Conservation (phyloP, 108 stramenopile species). For the Cyclotella choctawhatcheeana region DNA sequence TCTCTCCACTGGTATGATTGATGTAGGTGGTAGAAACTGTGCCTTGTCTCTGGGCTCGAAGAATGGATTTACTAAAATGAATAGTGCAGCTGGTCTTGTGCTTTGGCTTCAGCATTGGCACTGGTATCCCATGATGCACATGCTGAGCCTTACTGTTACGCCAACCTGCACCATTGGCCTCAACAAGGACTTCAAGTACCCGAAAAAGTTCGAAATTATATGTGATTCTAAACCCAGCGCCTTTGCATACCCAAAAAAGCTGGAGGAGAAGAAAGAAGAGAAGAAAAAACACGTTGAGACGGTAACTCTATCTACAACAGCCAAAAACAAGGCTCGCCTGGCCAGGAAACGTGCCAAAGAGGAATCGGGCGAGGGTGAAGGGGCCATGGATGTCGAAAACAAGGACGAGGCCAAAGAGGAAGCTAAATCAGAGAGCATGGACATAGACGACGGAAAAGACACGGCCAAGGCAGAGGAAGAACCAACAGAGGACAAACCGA, state of each 20-base stretch:
- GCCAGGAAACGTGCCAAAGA: constrained; percentile 93
- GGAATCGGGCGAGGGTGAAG: constrained; percentile 50
- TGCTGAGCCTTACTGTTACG: constrained; percentile 93
- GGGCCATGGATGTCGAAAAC: constrained; percentile 79
- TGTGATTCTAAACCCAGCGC: constrained; percentile 92
- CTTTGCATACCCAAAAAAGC: constrained; percentile 96
- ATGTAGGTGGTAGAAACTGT: constrained; percentile 98
- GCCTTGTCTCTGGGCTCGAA: constrained; percentile 86
- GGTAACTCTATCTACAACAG: constrained; percentile 96
- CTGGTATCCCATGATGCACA: constrained; percentile 99
- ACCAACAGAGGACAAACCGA: constrained; percentile 70
- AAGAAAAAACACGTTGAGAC: constrained; percentile 98
- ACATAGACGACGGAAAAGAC: constrained; percentile 67
- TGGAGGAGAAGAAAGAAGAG: constrained; percentile 98
- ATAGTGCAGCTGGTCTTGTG: constrained; percentile 92
- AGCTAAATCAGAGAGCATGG: constrained; percentile 61
- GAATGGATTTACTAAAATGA: constrained; percentile 96
- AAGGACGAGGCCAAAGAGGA: constrained; percentile 63
- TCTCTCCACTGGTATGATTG: constrained; percentile 95
- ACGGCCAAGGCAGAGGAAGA: constrained; percentile 54
- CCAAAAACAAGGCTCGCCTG: constrained; percentile 94
- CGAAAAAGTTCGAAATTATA: constrained; percentile 88
- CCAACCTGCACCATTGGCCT: constrained; percentile 97
- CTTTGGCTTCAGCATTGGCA: constrained; percentile 99
- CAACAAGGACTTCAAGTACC: constrained; percentile 95